Percentiles rank a stretch among this genome's conserved stretches.
Evolutionary conservation across 768 basidiomycete species (phyloP).

Genomic region (Termitomyces sp.): DNA sequence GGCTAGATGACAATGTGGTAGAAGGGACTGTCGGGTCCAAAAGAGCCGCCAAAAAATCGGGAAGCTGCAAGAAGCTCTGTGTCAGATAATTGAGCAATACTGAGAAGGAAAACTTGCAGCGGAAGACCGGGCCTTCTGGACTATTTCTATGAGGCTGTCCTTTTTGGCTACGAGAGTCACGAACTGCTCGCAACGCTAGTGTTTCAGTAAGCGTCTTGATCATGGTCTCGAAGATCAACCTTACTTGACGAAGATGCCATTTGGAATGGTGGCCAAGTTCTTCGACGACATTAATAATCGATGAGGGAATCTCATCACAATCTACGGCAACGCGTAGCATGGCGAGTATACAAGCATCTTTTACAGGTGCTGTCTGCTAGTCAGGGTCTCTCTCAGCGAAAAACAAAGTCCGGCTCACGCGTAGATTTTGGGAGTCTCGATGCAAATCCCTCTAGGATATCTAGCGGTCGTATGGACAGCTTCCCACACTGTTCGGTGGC

Average conservation of each 20-base stretch:
- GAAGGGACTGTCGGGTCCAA: conserved; percentile 14
- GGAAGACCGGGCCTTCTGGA: conserved; percentile 46
- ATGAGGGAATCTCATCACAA: conserved; percentile 50
- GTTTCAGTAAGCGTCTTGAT: conserved; percentile 7
- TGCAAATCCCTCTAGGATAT: conserved; percentile 46
- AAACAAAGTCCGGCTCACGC: conserved; percentile 32
- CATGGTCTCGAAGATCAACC: conserved; percentile 11
- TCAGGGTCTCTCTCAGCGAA: conserved; percentile 3
- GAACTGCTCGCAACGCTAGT: conserved; percentile 73
- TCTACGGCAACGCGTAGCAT: conserved; percentile 67
- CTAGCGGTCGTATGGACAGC: conserved; percentile 46
- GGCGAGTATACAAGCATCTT: conserved; percentile 68
- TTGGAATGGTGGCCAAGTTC: conserved; percentile 41
- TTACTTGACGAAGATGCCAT: conserved; percentile 58
- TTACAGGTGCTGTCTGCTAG: conserved; percentile 54
- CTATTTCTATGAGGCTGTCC: conserved; percentile 41
- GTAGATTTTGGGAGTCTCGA: conserved; percentile 35
- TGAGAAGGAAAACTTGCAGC: conserved; percentile 42
- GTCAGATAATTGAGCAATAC: not conserved
- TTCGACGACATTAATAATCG: conserved; percentile 40
- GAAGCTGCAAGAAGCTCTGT: conserved; percentile 45
- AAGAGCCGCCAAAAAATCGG: conserved; percentile 61
- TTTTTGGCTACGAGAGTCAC: conserved; percentile 43
- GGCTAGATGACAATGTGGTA: conserved; percentile 18
- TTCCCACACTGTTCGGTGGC: conserved; percentile 58